These are phyloP conservation scores for Grosmannia serpens DNA, from an alignment of 2,329 filamentous ascomycete species.

Conservation along the genomic window DNA sequence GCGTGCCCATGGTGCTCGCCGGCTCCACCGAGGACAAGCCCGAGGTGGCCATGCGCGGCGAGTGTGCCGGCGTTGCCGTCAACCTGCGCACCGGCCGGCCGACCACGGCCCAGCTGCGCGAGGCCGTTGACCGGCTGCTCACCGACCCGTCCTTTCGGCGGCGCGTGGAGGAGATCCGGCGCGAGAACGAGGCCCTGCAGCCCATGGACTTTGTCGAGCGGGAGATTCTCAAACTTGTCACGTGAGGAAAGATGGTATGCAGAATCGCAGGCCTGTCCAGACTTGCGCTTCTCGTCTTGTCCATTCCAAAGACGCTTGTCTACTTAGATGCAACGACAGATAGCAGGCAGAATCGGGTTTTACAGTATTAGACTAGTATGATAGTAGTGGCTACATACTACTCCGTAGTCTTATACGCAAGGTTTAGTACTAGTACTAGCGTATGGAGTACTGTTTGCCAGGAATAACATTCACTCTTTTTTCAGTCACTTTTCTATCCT, in stretches of 20 bases:
- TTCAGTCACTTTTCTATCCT: too few relatives aligned
- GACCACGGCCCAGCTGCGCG: conserved; percentile 4
- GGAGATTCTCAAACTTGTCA: neutral
- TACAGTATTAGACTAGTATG: too few relatives aligned
- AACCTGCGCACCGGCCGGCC: conserved; percentile 24
- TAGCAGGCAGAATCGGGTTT: too few relatives aligned
- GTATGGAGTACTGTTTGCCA: too few relatives aligned
- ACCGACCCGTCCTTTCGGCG: conserved; percentile 18
- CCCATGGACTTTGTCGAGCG: conserved; percentile 3
- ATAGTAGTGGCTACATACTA: too few relatives aligned
- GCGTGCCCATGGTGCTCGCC: conserved; percentile 34
- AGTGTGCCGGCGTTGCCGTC: conserved; percentile 31
- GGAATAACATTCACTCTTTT: too few relatives aligned
- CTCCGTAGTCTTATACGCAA: too few relatives aligned
- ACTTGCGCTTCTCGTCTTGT: too few relatives aligned
- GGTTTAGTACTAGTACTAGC: too few relatives aligned
- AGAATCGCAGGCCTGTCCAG: too few relatives aligned
- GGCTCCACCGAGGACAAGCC: conserved; percentile 30
- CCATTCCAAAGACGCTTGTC: too few relatives aligned
- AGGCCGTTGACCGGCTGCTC: conserved; percentile 22
- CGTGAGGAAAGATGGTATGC: neutral
- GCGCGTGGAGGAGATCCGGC: conserved; percentile 14
- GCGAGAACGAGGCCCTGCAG: conserved; percentile 13
- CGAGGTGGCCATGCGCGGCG: conserved; percentile 28
- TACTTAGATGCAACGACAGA: too few relatives aligned